Percentiles rank a stretch among this genome's conserved stretches.
Evolutionary conservation across 2,329 filamentous ascomycete species (phyloP).

Genomic region (Fusarium buxicola): DNA sequence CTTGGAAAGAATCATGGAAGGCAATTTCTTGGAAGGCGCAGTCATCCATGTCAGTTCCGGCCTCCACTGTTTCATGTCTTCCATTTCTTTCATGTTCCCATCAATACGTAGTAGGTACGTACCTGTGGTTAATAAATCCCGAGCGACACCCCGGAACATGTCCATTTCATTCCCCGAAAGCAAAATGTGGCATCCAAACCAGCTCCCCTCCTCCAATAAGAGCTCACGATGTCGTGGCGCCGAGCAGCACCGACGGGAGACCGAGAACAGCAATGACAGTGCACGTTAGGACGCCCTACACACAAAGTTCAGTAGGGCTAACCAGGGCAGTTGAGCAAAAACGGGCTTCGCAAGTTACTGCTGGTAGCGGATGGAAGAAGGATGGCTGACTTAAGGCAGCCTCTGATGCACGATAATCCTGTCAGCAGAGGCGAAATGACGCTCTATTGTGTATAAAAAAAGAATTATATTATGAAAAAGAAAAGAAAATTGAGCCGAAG

Average conservation of each 20-base stretch:
- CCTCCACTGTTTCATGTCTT: conserved; percentile 33
- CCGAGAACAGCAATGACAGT: conserved; percentile 7
- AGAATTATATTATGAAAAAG: neutral
- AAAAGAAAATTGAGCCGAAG: conserved; percentile 8
- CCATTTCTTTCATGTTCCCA: conserved; percentile 14
- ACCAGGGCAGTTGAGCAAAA: neutral
- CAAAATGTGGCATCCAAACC: conserved; percentile 28
- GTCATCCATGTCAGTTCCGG: conserved; percentile 22
- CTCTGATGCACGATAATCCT: conserved; percentile 23
- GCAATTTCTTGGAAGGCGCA: conserved; percentile 19
- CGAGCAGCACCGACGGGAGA: conserved; percentile 7
- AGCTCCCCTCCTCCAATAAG: conserved; percentile 1
- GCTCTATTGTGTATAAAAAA: conserved; percentile 7
- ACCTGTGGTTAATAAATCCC: too few relatives aligned
- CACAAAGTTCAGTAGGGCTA: neutral
- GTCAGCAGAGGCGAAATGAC: conserved; percentile 27
- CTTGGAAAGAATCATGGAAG: conserved; percentile 4
- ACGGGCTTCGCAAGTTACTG: neutral
- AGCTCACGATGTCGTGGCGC: neutral
- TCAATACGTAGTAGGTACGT: too few relatives aligned
- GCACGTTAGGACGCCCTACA: neutral
- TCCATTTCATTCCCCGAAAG: conserved; percentile 15
- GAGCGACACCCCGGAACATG: neutral
- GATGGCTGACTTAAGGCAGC: conserved; percentile 9
- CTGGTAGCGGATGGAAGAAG: neutral